Evolutionary conservation across 2,329 filamentous ascomycete genomes (phyloP).

Genomic region (Teratosphaeria destructans): DNA sequence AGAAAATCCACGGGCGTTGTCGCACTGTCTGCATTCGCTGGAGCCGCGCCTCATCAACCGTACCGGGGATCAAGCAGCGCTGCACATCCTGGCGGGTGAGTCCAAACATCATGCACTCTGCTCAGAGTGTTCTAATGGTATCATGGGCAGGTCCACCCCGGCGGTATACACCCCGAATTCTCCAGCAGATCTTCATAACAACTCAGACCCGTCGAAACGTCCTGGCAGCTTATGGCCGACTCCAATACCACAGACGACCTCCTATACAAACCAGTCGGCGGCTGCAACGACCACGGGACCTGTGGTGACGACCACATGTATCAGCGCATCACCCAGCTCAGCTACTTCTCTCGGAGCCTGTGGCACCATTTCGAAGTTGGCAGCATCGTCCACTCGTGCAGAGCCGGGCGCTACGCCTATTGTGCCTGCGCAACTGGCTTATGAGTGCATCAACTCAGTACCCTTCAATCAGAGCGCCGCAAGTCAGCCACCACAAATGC

Average conservation of each 20-base stretch:
- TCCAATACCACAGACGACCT: background rate
- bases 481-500: conserved; percentile 3
- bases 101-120: background rate
- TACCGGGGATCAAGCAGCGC: background rate
- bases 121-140: background rate
- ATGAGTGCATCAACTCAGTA: conserved; percentile 36
- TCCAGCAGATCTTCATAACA: background rate
- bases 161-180: background rate
- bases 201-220: background rate
- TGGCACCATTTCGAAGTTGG: conserved; percentile 16
- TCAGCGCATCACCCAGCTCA: background rate
- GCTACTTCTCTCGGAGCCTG: conserved; percentile 9
- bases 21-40: background rate
- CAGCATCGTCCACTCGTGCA: conserved; percentile 13
- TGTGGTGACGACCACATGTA: background rate
- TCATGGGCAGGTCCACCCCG: background rate
- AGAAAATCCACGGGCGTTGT: background rate
- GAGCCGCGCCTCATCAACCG: background rate
- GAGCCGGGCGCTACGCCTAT: conserved; percentile 24
- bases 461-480: conserved; percentile 34
- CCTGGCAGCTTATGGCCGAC: background rate
- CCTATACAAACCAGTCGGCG: background rate
- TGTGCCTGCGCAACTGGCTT: conserved; percentile 34
- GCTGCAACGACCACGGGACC: background rate
- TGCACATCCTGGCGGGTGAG: conserved; percentile 4